Evolutionary conservation across 2,329 filamentous ascomycete genomes (phyloP), one percentile per base, ranked within the genome.

Genomic region (Stylonectria norvegica): DNA sequence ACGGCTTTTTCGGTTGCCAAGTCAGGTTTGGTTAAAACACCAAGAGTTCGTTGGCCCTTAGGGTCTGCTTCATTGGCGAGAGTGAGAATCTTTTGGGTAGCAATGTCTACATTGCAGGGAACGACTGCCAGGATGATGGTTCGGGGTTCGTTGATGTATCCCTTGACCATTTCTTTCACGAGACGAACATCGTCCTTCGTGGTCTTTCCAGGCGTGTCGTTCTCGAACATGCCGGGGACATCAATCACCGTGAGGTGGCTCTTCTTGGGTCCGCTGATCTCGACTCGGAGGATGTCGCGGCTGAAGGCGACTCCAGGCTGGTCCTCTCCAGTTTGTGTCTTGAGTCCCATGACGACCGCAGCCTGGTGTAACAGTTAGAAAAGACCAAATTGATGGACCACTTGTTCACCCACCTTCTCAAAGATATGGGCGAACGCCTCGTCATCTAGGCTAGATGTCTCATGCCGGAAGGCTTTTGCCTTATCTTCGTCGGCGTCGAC

Each of bases 1-100:
- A 59, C 68, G 0, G 61, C 60, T 0, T 54, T 41, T 34, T 77
- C 73, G 0, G 55, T 56, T 0, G 73, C 70, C 0, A 82, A 60
- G 41, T 85, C 81, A 0, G 78, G 73, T 48, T 83, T 84, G 0
- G 79, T 84, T 0, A 83, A 62, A 0, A 76, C 67, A 0, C 68
- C 70, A 6, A 76, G 53, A 0, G 72, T 76, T 0, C 72, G 48
- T 4, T 56, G 45, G 0, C 72, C 71, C 0, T 61, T 39, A 0
- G 66, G 63, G 10, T 76, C 73, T 0, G 43, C 61, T 0, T 60
- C 57, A 2, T 62, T 57, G 0, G 67, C 65, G 2, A 61, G 55
- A 0, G 59, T 59, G 1, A 71, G 38, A 5, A 70, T 68, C 30
- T 66, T 64, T 12, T 71, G 67, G 0, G 64, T 70, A 1, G 65